Evolutionary conservation across 805 yeast species (phyloP), one percentile per base, ranked within the genome.

Genomic region (Wickerhamiella kazuoi): DNA sequence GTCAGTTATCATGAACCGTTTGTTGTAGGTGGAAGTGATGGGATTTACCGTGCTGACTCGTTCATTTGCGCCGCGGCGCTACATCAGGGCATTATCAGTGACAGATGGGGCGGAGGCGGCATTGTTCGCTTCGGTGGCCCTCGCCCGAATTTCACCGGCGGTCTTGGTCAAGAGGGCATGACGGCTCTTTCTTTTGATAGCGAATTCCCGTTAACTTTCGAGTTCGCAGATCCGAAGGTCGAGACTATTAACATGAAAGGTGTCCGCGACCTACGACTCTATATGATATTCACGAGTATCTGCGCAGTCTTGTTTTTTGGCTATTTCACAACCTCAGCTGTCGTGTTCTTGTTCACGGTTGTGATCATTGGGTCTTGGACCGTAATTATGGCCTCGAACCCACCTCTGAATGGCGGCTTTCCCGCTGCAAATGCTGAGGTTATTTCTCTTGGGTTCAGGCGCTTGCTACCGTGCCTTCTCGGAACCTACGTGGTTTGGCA

Each of bases 41-140:
- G 50, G 6, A 28, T 41, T 0, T 86, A 83, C 52, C 64, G 97
- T 46, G 86, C 82, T 0, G 97, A 86, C 58, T 81, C 94, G 1
- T 84, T 65, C 49, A 76, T 87, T 0, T 86, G 97, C 55, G 87
- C 84, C 0, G 79, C 95, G 2, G 96, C 90, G 0, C 71, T 80
- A 3, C 95, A 86, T 56, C 74, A 86, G 2, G 95, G 95, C 1
- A 56, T 76, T 0, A 60, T 84, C 1, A 76, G 90, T 0, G 76
- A 87, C 13, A 51, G 65, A 21, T 62, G 61, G 42, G 97, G 97
- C 2, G 95, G 94, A 0, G 78, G 87, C 53, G 84, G 80, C 1
- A 63, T 68, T 37, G 46, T 79, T 15, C 59, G 72, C 2, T 76
- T 72, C 54, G 51, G 57, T 7, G 83, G 87, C 5, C 59, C 69